phyloP scores from a whole-genome alignment of 2,329 filamentous ascomycete species.

The Sclerotinia glacialis region DNA sequence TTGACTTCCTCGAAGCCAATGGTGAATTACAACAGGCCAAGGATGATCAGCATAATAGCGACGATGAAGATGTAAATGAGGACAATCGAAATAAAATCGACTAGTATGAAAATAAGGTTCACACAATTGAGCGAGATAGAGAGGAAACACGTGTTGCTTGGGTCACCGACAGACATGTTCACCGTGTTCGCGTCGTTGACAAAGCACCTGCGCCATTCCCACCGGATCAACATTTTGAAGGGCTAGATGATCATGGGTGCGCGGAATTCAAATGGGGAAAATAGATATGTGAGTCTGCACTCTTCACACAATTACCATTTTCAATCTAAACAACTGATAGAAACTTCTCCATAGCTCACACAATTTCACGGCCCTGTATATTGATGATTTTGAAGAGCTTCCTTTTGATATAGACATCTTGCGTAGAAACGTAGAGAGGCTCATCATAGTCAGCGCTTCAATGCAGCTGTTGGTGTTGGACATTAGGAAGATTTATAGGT shows the following conservation, averaged over 20 bases:
- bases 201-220: slow-evolving; percentile 27
- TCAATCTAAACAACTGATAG: slow-evolving; percentile 28
- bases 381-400: slow-evolving; percentile 35
- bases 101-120: slow-evolving; percentile 29
- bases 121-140: slow-evolving; percentile 33
- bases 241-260: slow-evolving; percentile 31
- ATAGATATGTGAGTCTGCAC: slow-evolving; percentile 33
- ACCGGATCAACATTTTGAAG: slow-evolving; percentile 33
- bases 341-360: slow-evolving; percentile 37
- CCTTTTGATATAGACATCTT: slow-evolving; percentile 34
- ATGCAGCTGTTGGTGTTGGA: slow-evolving; percentile 41
- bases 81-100: slow-evolving; percentile 21
- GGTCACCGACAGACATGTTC: slow-evolving; percentile 41
- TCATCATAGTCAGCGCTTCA: slow-evolving; percentile 41
- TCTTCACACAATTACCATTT: neutral
- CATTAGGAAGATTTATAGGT: slow-evolving; percentile 40
- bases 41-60: slow-evolving; percentile 2
- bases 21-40: slow-evolving; percentile 28
- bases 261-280: slow-evolving; percentile 38
- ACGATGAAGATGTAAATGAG: slow-evolving; percentile 28
- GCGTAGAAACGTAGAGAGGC: slow-evolving; percentile 39
- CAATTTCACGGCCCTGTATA: slow-evolving; percentile 42
- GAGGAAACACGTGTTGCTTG: slow-evolving; percentile 41
- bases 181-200: slow-evolving; percentile 37
- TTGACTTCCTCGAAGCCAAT: slow-evolving; percentile 41